These are phyloP conservation scores for Haematococcus sp. DNA, from an alignment of 139 green algal genomes.

Conservation along the genomic window DNA sequence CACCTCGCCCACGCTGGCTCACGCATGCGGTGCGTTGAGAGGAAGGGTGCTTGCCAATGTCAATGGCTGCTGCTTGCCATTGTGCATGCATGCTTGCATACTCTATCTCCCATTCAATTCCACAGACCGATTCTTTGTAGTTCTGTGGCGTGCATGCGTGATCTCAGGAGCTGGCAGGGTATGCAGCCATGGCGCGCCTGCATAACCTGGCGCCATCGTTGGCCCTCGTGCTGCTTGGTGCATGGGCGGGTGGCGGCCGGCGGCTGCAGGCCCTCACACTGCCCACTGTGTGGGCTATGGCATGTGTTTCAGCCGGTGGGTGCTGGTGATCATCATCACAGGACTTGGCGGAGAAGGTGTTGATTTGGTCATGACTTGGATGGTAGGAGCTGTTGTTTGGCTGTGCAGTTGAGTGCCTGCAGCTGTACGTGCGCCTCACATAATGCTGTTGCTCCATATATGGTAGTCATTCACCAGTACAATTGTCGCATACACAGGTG, in stretches of 20 bases:
- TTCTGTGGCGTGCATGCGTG: too few species aligned
- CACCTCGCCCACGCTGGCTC: too few species aligned
- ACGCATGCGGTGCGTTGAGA: too few species aligned
- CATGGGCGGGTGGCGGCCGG: slow-evolving; percentile 27
- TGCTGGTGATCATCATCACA: too few species aligned
- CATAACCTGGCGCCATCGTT: slow-evolving; percentile 56
- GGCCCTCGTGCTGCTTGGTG: slow-evolving; percentile 59
- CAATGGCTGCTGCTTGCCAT: too few species aligned
- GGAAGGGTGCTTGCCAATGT: too few species aligned
- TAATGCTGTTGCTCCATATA: not conserved
- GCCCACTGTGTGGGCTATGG: slow-evolving; percentile 33
- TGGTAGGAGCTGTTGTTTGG: not conserved
- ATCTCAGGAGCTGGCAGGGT: slow-evolving; percentile 18
- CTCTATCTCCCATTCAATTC: too few species aligned
- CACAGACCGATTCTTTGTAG: too few species aligned
- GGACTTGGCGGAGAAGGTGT: too few species aligned
- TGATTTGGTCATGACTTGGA: not conserved
- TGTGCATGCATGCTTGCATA: too few species aligned
- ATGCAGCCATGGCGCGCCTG: slow-evolving; percentile 49
- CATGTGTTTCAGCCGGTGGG: slow-evolving; percentile 43
- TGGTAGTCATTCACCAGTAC: not conserved
- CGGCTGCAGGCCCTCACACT: not conserved
- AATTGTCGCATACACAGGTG: not conserved
- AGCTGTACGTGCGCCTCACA: not conserved
- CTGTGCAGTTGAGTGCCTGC: not conserved